A percentile compares a stretch with the other conserved stretches of the same genome.
These are phyloP conservation scores for Wickerhamomyces subpelliculosus DNA, from an alignment of 805 yeast genomes.

Conservation along the genomic window DNA sequence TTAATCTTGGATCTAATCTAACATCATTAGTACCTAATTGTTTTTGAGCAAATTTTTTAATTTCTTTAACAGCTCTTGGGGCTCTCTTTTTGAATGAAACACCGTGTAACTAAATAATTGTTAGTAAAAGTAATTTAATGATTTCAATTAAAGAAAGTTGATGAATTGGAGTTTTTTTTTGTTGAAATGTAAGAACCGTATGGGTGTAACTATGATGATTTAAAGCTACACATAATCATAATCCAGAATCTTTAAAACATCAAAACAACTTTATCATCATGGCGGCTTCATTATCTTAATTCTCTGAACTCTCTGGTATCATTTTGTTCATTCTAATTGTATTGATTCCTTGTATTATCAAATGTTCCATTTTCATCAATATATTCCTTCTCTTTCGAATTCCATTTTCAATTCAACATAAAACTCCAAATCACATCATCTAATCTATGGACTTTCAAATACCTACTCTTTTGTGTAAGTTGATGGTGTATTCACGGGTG, in stretches of 20 bases:
- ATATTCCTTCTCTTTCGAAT: not conserved
- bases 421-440: not conserved
- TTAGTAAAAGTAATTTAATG: conserved; percentile 30
- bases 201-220: too few relatives aligned
- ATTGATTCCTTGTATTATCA: too few relatives aligned
- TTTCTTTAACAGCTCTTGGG: conserved; percentile 99
- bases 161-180: too few relatives aligned
- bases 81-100: conserved; percentile 99
- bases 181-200: not conserved
- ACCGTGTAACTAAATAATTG: conserved; percentile 76
- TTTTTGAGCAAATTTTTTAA: conserved; percentile 95
- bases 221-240: too few relatives aligned
- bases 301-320: too few relatives aligned
- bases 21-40: conserved; percentile 99
- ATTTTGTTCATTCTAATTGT: too few relatives aligned
- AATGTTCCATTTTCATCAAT: not conserved
- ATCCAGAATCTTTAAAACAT: too few relatives aligned
- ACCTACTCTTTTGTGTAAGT: conserved; percentile 98
- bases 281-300: too few relatives aligned
- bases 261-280: too few relatives aligned
- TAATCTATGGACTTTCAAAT: not conserved
- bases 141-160: too few relatives aligned
- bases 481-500: conserved; percentile 99
- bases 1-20: conserved; percentile 97
- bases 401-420: not conserved